Conservation (phyloP, 257 asterid genomes). For the Gentiana dahurica region DNA sequence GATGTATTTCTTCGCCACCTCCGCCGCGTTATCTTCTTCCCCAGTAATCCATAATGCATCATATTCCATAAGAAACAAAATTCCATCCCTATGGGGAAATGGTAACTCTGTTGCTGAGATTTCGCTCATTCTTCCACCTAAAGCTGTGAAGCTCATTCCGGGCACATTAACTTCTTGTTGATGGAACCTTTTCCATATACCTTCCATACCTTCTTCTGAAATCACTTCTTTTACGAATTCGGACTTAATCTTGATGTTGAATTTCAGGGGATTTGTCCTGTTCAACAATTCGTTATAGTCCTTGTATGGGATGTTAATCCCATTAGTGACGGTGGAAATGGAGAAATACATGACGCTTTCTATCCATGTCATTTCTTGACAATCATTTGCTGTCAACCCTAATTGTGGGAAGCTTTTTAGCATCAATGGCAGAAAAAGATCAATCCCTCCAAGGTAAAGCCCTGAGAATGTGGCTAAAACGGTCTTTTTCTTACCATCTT, state of each 20-base stretch:
- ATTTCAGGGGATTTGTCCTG: slow-evolving; percentile 10
- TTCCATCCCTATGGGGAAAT: slow-evolving; percentile 58
- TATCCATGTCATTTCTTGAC: slow-evolving; percentile 57
- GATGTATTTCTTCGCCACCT: slow-evolving; percentile 20
- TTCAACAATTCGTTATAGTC: too few relatives aligned
- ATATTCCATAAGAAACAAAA: slow-evolving; percentile 40
- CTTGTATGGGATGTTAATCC: too few relatives aligned
- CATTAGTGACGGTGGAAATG: too few relatives aligned
- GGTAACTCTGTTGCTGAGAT: slow-evolving; percentile 36
- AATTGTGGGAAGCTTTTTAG: slow-evolving; percentile 26
- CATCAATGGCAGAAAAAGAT: slow-evolving; percentile 17
- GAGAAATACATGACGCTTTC: slow-evolving; percentile 31
- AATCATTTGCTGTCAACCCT: slow-evolving; percentile 18
- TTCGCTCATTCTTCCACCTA: slow-evolving; percentile 47
- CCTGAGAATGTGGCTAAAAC: slow-evolving; percentile 35
- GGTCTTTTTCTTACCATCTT: background rate
- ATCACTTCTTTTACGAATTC: slow-evolving; percentile 46
- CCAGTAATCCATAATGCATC: slow-evolving; percentile 24
- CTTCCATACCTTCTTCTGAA: slow-evolving; percentile 16
- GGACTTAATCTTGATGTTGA: slow-evolving; percentile 45
- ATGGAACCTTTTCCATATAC: slow-evolving; percentile 18
- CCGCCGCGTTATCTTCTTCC: slow-evolving; percentile 20
- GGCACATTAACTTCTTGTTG: slow-evolving; percentile 22
- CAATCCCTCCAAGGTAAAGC: slow-evolving; percentile 31
- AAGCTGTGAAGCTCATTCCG: slow-evolving; percentile 27